Evolutionary conservation across 148 eudicot genomes (phyloP).

Genomic region (Rhododendron kiyosumense): DNA sequence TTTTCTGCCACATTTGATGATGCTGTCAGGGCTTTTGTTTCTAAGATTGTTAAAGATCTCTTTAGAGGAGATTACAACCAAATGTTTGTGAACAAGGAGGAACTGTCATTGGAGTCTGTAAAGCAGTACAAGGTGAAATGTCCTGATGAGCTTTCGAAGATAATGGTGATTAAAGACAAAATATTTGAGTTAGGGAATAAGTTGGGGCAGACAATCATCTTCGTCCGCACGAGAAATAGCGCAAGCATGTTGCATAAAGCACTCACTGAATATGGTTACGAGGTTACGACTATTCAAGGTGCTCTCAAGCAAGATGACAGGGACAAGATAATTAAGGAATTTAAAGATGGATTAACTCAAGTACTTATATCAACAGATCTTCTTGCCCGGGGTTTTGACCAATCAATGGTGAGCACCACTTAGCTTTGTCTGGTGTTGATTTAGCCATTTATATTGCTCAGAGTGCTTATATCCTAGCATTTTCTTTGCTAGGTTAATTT

Average conservation of each 20-base stretch:
- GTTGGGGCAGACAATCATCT: slow-evolving; percentile 85
- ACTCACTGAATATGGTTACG: slow-evolving; percentile 69
- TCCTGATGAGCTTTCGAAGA: slow-evolving; percentile 75
- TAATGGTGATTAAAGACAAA: slow-evolving; percentile 60
- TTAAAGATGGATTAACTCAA: slow-evolving; percentile 83
- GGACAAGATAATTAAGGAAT: slow-evolving; percentile 84
- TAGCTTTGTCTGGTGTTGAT: not conserved
- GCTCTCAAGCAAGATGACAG: slow-evolving; percentile 72
- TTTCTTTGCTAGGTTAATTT: slow-evolving; percentile 59
- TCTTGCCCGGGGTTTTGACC: slow-evolving; percentile 95
- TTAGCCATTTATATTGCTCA: not conserved
- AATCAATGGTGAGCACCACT: slow-evolving; percentile 47
- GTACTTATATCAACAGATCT: slow-evolving; percentile 91
- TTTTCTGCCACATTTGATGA: slow-evolving; percentile 6
- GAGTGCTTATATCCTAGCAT: not conserved
- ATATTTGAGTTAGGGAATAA: slow-evolving; percentile 77
- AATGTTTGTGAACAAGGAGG: slow-evolving; percentile 85
- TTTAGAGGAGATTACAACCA: slow-evolving; percentile 60
- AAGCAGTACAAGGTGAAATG: slow-evolving; percentile 81
- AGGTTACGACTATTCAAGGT: slow-evolving; percentile 93
- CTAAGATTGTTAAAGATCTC: slow-evolving; percentile 44
- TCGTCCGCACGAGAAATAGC: slow-evolving; percentile 71
- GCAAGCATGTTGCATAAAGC: slow-evolving; percentile 61
- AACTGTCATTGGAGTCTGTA: slow-evolving; percentile 68
- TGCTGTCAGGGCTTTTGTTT: not conserved